Percentiles rank a stretch among this genome's conserved stretches.
Evolutionary conservation across 2,329 filamentous ascomycete species (phyloP).

Genomic region (Trichoderma citrinoviride): DNA sequence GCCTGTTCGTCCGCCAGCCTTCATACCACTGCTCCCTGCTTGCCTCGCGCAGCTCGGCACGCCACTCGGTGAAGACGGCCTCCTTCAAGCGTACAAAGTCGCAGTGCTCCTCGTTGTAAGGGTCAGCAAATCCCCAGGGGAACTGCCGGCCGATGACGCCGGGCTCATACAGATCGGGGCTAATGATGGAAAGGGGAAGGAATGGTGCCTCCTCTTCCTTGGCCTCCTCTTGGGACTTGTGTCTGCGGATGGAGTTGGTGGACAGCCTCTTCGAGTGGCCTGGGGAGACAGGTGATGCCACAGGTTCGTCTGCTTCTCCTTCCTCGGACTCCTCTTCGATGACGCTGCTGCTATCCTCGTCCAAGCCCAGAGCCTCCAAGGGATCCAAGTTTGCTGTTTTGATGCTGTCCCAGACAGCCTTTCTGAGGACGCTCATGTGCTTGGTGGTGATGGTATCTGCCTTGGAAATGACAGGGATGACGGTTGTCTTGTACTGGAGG

Average conservation of each 20-base stretch:
- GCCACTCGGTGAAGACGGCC: conserved; percentile 90
- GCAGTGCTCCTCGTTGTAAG: conserved; percentile 86
- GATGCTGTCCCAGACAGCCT: conserved; percentile 82
- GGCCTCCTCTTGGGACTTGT: conserved; percentile 44
- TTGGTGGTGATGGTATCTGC: conserved; percentile 94
- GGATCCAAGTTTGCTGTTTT: conserved; percentile 85
- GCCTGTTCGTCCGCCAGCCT: conserved; percentile 77
- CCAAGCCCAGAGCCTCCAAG: conserved; percentile 78
- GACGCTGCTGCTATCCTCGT: conserved; percentile 68
- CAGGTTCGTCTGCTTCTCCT: conserved; percentile 32
- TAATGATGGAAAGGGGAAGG: conserved; percentile 88
- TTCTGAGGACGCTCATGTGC: conserved; percentile 91
- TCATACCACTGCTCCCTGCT: conserved; percentile 95
- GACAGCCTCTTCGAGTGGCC: conserved; percentile 47
- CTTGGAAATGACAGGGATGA: conserved; percentile 94
- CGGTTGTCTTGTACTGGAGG: conserved; percentile 88
- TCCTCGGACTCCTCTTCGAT: conserved; percentile 51
- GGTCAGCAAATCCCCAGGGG: conserved; percentile 95
- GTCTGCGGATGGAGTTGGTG: conserved; percentile 44
- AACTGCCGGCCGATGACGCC: conserved; percentile 80
- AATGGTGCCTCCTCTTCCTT: conserved; percentile 61
- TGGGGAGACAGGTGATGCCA: conserved; percentile 34
- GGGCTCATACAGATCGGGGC: conserved; percentile 85
- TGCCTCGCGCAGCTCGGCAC: conserved; percentile 82
- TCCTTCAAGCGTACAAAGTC: conserved; percentile 91